Evolutionary conservation across 176 grass and related monocot genomes (phyloP), one percentile per base, ranked within the genome.

Genomic region (Cenchrus fungigraminus): DNA sequence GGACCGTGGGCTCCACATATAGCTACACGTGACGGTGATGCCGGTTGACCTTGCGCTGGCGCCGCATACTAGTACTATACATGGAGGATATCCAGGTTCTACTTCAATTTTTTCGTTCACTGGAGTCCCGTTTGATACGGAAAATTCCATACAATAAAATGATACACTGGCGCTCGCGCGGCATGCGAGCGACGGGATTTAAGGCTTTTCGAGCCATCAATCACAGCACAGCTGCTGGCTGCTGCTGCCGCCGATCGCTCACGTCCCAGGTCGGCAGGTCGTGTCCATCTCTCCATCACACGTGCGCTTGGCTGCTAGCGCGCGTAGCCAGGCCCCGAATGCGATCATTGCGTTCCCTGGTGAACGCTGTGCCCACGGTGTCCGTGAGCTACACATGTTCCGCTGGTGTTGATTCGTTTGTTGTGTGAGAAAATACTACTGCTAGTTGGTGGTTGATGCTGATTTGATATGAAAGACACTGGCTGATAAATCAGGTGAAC

Each of bases 281-380:
- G 71, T 84, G 82, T 82, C 80, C 14, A 47, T 20, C 12, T 57
- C 50, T 51, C 62, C 25, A 0, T 77, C 62, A 47, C 82, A 84
- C 73, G 73, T 84, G 82, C 62, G 3, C 73, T 52, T 77, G 61
- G 72, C 62, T 31, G 73, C 72, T 50, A 22, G 16, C 55, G 9
- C 34, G 16, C 55, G 9, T 74, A 31, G 22, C 25, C 49, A 40
- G 37, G 37, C 16, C 46, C 49, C 45, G 44, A 28, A 19, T 57
- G 1, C 6, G 9, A 44, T 11, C 9, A 19, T 71, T 19, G 40
- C 19, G 16, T 29, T 16, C 11, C 11, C 37, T 40, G 37, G 1
- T 9, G 12, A 10, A 25, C 4, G 7, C 15, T 3, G 14, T 68
- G 3, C n/a, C 40, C 42, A 17, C 43, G 14, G 45, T 47, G 19